Conservation (phyloP, 148 eudicot genomes). For the Vaccinium myrtillus region DNA sequence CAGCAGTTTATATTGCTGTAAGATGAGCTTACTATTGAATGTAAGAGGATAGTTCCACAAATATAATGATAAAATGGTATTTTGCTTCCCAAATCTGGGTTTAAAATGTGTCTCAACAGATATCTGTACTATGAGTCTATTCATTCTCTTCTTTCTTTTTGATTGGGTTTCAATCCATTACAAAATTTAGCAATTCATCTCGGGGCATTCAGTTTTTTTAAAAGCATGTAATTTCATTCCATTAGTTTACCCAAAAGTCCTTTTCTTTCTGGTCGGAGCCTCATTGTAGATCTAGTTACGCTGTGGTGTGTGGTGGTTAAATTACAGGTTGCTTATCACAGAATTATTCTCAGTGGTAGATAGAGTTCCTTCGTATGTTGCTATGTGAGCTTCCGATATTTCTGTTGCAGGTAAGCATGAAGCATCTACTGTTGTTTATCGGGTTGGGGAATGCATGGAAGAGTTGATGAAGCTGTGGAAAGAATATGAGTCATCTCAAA, state of each 20-base stretch:
- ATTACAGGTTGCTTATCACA: neutral
- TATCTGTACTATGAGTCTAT: neutral
- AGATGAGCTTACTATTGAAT: neutral
- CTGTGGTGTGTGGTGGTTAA: neutral
- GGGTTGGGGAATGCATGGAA: conserved; percentile 92
- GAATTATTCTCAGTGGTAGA: neutral
- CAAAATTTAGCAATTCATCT: neutral
- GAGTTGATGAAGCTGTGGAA: conserved; percentile 83
- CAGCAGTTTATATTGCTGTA: neutral
- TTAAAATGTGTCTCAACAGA: neutral
- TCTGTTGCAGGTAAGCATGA: conserved; percentile 68
- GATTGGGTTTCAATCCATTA: neutral
- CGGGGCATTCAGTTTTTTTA: neutral
- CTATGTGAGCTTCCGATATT: conserved; percentile 13
- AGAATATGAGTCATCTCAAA: conserved; percentile 61
- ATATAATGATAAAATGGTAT: neutral
- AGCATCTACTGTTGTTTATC: conserved; percentile 58
- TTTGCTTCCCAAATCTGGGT: neutral
- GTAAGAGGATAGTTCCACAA: neutral
- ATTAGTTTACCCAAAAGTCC: neutral
- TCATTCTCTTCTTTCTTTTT: too few relatives aligned
- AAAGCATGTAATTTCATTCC: neutral
- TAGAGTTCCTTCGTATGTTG: neutral
- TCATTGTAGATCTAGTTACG: neutral
- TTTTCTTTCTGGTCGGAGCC: neutral